Conservation (phyloP, 306 rosid genomes). For the Begonia fuchsioides region DNA sequence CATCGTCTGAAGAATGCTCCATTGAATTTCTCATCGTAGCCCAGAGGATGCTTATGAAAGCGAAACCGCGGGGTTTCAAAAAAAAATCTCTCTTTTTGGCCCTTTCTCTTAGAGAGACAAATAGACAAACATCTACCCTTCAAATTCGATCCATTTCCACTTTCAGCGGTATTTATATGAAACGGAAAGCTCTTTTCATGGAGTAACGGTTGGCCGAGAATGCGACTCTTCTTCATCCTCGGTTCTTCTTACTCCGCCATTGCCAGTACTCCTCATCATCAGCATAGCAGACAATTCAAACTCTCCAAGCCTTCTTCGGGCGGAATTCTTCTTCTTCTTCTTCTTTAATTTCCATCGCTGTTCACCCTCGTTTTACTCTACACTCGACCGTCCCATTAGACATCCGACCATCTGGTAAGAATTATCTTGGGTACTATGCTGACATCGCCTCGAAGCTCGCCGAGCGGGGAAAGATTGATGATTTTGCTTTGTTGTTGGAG, state of each 20-base stretch:
- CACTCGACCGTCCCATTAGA: constrained; percentile 17
- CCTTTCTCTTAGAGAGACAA: background rate
- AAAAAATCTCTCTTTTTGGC: background rate
- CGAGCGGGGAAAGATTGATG: constrained; percentile 29
- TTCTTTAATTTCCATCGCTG: constrained; percentile 11
- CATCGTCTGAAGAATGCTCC: no score
- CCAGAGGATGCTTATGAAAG: no score
- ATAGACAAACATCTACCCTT: constrained; percentile 1
- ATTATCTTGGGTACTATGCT: constrained; percentile 25
- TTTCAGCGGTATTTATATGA: background rate
- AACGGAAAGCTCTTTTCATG: background rate
- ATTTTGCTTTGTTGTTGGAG: constrained; percentile 30
- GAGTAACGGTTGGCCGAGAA: constrained; percentile 30
- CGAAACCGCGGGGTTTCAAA: no score
- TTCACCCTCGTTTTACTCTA: constrained; percentile 25
- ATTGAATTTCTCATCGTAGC: no score
- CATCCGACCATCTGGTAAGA: constrained; percentile 14
- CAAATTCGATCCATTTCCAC: constrained; percentile 31
- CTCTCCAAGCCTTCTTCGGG: constrained; percentile 27
- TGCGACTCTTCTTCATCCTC: constrained; percentile 54
- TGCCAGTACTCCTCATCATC: constrained; percentile 23
- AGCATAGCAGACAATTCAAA: constrained; percentile 17
- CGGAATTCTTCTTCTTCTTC: constrained; percentile 12
- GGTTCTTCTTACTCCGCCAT: constrained; percentile 36
- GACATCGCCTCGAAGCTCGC: constrained; percentile 43